These are phyloP conservation scores for Phytophthora capsici DNA, from an alignment of 352 stramenopile species.

Conservation along the genomic window DNA sequence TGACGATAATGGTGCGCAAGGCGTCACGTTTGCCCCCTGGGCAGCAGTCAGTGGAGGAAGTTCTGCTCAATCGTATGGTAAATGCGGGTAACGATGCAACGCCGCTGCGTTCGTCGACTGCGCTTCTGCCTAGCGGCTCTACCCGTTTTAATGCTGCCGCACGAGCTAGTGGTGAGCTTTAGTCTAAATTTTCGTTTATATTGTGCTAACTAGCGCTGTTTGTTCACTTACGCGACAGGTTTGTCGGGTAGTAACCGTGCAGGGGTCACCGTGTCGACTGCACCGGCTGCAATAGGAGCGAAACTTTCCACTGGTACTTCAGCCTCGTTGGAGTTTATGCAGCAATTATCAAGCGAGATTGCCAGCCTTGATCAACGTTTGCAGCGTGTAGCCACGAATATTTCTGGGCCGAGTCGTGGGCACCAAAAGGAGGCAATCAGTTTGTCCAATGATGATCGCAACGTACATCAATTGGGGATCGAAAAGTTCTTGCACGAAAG, in stretches of 20 bases:
- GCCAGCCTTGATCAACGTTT: constrained; percentile 32
- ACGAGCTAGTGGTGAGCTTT: not conserved
- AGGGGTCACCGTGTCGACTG: constrained; percentile 19
- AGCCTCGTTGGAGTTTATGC: constrained; percentile 29
- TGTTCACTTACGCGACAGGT: constrained; percentile 1
- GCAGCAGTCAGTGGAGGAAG: constrained; percentile 71
- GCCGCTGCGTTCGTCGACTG: constrained; percentile 4
- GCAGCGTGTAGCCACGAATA: constrained; percentile 24
- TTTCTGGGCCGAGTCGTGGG: constrained; percentile 1
- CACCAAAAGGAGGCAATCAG: not conserved
- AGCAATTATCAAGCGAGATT: constrained; percentile 41
- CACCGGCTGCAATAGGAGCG: constrained; percentile 6
- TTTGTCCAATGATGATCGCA: constrained; percentile 8
- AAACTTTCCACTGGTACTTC: constrained; percentile 1
- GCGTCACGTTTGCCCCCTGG: constrained; percentile 57
- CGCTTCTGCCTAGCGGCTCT: not conserved
- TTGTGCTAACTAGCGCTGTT: not conserved
- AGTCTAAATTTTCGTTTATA: not conserved
- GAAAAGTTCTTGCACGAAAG: constrained; percentile 60
- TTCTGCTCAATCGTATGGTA: constrained; percentile 61
- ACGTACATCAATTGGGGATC: constrained; percentile 46
- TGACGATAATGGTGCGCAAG: constrained; percentile 62
- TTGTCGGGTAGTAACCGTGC: constrained; percentile 6
- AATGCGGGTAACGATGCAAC: constrained; percentile 15
- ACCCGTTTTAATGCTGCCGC: constrained; percentile 7